Evolutionary conservation across 2,329 filamentous ascomycete genomes (phyloP).

Genomic region (Claviceps maximensis): DNA sequence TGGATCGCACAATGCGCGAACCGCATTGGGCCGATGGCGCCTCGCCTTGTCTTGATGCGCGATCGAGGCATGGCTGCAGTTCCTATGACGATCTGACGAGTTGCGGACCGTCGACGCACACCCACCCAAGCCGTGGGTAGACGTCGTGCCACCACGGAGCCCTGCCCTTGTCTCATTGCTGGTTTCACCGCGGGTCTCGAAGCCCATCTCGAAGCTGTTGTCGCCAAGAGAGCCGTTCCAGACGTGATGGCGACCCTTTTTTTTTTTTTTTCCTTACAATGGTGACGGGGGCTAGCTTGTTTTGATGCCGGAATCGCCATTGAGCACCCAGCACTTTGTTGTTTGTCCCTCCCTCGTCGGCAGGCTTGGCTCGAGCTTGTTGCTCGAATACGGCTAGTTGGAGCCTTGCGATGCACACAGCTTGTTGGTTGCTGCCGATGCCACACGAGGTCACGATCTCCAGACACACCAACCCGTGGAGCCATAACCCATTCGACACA

Average conservation of each 20-base stretch:
- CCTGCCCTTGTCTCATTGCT: conserved; percentile 1
- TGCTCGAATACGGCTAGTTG: no score
- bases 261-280: background rate
- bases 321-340: background rate
- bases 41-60: conserved; percentile 1
- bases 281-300: background rate
- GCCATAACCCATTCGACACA: background rate
- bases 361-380: background rate
- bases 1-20: background rate
- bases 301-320: background rate
- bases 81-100: conserved; percentile 3
- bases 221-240: conserved; percentile 4
- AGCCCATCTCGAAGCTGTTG: conserved; percentile 5
- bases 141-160: background rate
- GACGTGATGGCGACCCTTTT: background rate
- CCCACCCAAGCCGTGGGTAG: background rate
- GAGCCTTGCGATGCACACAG: no score
- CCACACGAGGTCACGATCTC: background rate
- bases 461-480: background rate
- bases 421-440: background rate
- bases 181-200: conserved; percentile 3
- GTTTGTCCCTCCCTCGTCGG: background rate
- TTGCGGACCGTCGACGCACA: conserved; percentile 9
- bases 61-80: conserved; percentile 4
- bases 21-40: conserved; percentile 6